Base-by-base conservation (phyloP, 1,139 yeast genomes). In the Geotrichum bryndzae region DNA sequence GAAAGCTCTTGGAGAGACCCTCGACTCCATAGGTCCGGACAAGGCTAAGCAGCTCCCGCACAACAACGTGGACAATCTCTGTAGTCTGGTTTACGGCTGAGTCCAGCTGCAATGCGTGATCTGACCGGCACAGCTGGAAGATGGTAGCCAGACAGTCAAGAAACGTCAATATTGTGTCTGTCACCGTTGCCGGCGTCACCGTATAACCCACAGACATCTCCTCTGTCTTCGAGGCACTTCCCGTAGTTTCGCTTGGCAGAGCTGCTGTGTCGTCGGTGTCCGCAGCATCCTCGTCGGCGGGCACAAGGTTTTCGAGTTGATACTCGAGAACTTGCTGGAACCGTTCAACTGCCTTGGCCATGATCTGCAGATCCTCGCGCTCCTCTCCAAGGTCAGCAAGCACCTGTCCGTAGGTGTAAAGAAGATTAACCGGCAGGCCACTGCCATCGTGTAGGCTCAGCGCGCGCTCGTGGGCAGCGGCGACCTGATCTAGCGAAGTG, bases 351-450 rank as follows among this genome's bases (percentile, higher is more conserved):
- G 72, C 74, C 29, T 60, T 52, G 11, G 45, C 38, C 38, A 66
- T 62, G 54, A 57, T 59, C 27, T 56, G 63, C 38, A 60, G 50
- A 22, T 64, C 58, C 22, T 68, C 69, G 3, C 52, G 41, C 45
- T 69, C 72, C 53, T 70, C 73, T 5, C 71, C 73, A 1, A 66
- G 65, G 45, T 70, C 73, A 3, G 65, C 64, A 52, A 69, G 60
- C 2, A 68, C 71, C 63, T 70, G 74, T 0, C 68, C 73, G 61
- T 66, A 68, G 51, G 71, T 71, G 62, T 68, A 70, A 53, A 68
- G 58, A 60, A 69, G 63, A 59, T 71, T 74, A 27, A 66, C 55
- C n/a, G 63, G 63, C 50, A 61, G 51, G 27, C 48, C 22, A 15
- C 61, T 64, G 18, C 48, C 56, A 2, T 62, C 65, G 41, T n/a